A percentile compares a stretch with the other conserved stretches of the same genome.
Evolutionary conservation across 140 eudicot species (phyloP).

Genomic region (Flaveria floridana): DNA sequence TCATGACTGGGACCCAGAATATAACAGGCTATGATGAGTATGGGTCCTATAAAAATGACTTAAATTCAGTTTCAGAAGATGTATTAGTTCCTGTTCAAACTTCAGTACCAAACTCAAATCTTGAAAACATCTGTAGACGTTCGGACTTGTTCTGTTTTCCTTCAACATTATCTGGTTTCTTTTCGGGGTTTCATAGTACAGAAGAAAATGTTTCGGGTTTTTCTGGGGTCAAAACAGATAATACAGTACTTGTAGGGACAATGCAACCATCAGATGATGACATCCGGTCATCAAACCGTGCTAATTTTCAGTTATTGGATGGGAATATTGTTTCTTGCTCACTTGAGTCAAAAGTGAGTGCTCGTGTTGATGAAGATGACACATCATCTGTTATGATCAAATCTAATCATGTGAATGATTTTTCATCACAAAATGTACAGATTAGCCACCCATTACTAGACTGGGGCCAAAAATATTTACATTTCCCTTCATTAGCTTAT

Average conservation of each 20-base stretch:
- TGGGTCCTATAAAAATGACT: conserved; percentile 34
- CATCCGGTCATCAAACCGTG: conserved; percentile 44
- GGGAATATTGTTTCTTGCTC: conserved; percentile 63
- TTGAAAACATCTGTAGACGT: conserved; percentile 51
- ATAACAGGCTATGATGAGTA: conserved; percentile 45
- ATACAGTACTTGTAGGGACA: conserved; percentile 35
- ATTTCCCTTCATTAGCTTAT: conserved; percentile 58
- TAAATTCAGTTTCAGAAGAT: conserved; percentile 36
- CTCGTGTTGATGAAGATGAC: conserved; percentile 33
- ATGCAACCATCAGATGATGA: conserved; percentile 29
- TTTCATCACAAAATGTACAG: conserved; percentile 52
- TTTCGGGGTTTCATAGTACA: conserved; percentile 33
- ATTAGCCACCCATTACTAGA: conserved; percentile 64
- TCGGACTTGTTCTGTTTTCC: conserved; percentile 68
- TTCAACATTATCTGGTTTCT: conserved; percentile 58
- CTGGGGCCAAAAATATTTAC: conserved; percentile 73
- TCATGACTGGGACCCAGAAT: conserved; percentile 38
- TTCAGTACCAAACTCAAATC: conserved; percentile 24
- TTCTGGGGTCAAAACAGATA: conserved; percentile 35
- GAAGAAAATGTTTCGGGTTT: conserved; percentile 33
- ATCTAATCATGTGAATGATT: conserved; percentile 43
- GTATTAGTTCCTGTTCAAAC: conserved; percentile 31
- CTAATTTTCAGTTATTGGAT: conserved; percentile 40
- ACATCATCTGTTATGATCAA: conserved; percentile 36
- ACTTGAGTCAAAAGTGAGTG: conserved; percentile 40